phyloP scores from a whole-genome alignment of 495 filamentous ascomycete species.

The Talaromyces liani region DNA sequence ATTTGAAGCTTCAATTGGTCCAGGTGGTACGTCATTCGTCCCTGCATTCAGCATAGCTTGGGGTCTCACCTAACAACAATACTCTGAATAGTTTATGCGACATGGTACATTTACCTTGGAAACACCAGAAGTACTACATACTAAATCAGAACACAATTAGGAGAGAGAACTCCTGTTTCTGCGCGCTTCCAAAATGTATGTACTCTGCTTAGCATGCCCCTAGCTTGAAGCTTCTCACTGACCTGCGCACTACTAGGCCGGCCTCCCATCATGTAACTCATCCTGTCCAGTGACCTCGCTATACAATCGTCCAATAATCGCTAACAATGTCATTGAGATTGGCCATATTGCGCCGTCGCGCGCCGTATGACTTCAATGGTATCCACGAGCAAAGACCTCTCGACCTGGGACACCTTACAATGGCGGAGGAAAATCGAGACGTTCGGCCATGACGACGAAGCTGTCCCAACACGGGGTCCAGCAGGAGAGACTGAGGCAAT shows the following conservation, averaged over 20 bases:
- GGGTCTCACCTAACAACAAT: conserved; percentile 12
- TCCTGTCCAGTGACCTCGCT: too few relatives aligned
- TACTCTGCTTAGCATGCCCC: neutral
- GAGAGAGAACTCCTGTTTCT: too few relatives aligned
- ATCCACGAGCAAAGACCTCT: conserved; percentile 47
- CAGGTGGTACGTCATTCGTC: conserved; percentile 56
- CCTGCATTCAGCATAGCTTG: neutral
- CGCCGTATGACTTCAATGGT: conserved; percentile 64
- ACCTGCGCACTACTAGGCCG: conserved; percentile 41
- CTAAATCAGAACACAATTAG: too few relatives aligned
- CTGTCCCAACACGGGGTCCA: conserved; percentile 59
- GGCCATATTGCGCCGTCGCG: conserved; percentile 86
- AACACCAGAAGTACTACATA: neutral
- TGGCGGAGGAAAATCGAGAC: conserved; percentile 77
- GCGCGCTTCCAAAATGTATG: conserved; percentile 78
- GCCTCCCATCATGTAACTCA: conserved; percentile 60
- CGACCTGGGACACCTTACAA: conserved; percentile 59
- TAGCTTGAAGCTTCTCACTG: conserved; percentile 8
- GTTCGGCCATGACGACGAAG: conserved; percentile 64
- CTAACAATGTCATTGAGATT: conserved; percentile 41
- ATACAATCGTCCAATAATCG: conserved; percentile 10
- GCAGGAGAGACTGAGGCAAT: conserved; percentile 64
- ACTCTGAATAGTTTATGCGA: conserved; percentile 55
- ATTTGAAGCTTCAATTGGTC: conserved; percentile 76
- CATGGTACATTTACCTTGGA: conserved; percentile 49